Base-by-base conservation (phyloP, 139 green algal genomes). In the Gonium pectorale region DNA sequence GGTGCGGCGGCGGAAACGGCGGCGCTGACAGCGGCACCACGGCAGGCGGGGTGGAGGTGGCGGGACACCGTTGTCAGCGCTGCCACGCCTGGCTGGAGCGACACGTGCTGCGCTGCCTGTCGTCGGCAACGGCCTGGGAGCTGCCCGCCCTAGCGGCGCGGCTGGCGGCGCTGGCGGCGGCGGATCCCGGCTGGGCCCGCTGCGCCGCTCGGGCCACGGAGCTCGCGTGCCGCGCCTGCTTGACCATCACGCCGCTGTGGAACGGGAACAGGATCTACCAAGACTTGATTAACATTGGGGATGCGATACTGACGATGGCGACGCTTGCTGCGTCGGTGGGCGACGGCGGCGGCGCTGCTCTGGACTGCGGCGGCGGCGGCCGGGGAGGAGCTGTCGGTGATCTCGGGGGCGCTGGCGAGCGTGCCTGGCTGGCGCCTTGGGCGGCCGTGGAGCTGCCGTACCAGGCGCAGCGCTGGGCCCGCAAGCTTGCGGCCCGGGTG, bases 181-280 rank as follows among this genome's bases (percentile, higher is more conserved):
- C 31, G 24, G 70, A 43, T 5, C 7, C 43, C 35, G 13, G 68
- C 70, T 46, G 46, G 44, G 21, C 11, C 2, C 70, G 70, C 31
- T 44, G n/a, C 46, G 70, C 17, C 2, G 70, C 46, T 0, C 70
- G 70, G 0, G 70, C 70, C 26, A 79, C 70, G 31, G 70, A 79
- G 70, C 70, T 79, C 46, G 70, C 46, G 4, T 59, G 41, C 37
- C 44, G 70, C 19, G 51, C 24, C 70, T 79, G 70, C 31, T 46
- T 79, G 15, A 1, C 5, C 31, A 63, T 79, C 46, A 79, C 70
- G n/a, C 70, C 70, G 31, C 70, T 79, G 31, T 79, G 70, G 70
- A 79, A 79, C 70, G 70, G 70, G 46, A 79, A 79, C 70, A n/a
- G 70, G 21, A 79, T 79, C 44, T 64, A 79, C 44, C n/a, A 63